These are phyloP conservation scores for Ustulina deusta DNA, from an alignment of 2,329 filamentous ascomycete genomes.

Conservation along the genomic window DNA sequence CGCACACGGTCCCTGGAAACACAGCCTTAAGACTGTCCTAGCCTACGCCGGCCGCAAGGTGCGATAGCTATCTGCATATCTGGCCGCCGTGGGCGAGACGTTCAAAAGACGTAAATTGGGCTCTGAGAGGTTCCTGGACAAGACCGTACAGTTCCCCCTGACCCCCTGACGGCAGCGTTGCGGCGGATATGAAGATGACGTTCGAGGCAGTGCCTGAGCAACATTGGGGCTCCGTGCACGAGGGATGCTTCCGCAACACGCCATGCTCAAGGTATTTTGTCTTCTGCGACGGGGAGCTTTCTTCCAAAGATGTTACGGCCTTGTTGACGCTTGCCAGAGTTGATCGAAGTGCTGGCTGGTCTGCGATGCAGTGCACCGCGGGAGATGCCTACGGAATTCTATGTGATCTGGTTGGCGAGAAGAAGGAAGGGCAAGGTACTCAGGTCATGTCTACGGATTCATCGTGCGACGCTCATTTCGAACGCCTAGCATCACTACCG, in stretches of 20 bases:
- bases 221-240: conserved; percentile 16
- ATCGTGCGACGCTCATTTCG: not conserved
- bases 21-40: conserved; percentile 7
- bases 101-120: conserved; percentile 10
- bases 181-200: not conserved
- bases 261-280: not conserved
- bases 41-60: conserved; percentile 5
- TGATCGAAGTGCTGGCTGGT: conserved; percentile 6
- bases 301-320: not conserved
- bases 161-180: not conserved
- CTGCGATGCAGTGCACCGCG: conserved; percentile 10
- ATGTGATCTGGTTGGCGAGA: not conserved
- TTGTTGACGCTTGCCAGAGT: conserved; percentile 17
- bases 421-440: conserved; percentile 4
- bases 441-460: not conserved
- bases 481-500: not conserved
- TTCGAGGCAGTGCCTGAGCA: conserved; percentile 5
- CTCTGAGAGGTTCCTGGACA: conserved; percentile 10
- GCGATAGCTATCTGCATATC: not conserved
- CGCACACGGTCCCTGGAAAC: conserved; percentile 5
- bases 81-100: not conserved
- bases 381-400: conserved; percentile 13
- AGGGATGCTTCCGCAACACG: conserved; percentile 15
- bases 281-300: conserved; percentile 13
- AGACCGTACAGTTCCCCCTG: not conserved